These are phyloP conservation scores for Penicillium sp. DNA, from an alignment of 2,329 filamentous ascomycete genomes.

Conservation along the genomic window DNA sequence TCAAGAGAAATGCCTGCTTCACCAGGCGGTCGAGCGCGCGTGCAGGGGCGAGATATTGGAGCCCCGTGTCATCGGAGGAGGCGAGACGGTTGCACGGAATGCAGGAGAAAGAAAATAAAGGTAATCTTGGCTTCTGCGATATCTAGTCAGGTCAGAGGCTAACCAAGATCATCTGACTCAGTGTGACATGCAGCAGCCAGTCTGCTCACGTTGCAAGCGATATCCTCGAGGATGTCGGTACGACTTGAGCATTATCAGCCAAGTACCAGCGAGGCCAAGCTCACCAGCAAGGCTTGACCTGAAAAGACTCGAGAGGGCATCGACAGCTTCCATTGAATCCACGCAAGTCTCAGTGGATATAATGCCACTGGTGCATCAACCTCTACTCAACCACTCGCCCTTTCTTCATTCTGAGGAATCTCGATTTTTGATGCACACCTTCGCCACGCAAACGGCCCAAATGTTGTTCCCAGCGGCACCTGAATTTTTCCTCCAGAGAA, in stretches of 20 bases:
- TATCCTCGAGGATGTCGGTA: constrained; percentile 30
- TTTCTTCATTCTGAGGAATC: constrained; percentile 25
- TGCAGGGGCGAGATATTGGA: not conserved
- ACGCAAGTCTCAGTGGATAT: not conserved
- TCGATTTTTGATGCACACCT: constrained; percentile 30
- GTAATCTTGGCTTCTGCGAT: constrained; percentile 10
- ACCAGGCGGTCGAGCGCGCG: not conserved
- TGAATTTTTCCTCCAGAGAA: constrained; percentile 24
- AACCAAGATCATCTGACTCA: constrained; percentile 3
- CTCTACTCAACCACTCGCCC: constrained; percentile 20
- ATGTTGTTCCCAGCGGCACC: constrained; percentile 33
- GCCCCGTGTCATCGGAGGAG: constrained; percentile 13
- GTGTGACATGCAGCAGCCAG: constrained; percentile 31
- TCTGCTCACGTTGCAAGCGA: constrained; percentile 29
- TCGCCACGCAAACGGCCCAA: constrained; percentile 29
- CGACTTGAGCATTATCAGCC: constrained; percentile 25
- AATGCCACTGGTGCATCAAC: constrained; percentile 15
- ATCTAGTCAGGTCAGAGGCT: not conserved
- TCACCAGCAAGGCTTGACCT: not conserved
- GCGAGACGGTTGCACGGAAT: constrained; percentile 37
- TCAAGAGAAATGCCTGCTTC: not conserved
- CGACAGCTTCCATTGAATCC: not conserved
- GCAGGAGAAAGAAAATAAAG: constrained; percentile 34
- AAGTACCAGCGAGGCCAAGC: constrained; percentile 4
- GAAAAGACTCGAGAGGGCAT: not conserved